Percentiles rank a stretch among this genome's conserved stretches.
These are phyloP conservation scores for Starmerella tilneyi DNA, from an alignment of 805 yeast species.

Conservation along the genomic window DNA sequence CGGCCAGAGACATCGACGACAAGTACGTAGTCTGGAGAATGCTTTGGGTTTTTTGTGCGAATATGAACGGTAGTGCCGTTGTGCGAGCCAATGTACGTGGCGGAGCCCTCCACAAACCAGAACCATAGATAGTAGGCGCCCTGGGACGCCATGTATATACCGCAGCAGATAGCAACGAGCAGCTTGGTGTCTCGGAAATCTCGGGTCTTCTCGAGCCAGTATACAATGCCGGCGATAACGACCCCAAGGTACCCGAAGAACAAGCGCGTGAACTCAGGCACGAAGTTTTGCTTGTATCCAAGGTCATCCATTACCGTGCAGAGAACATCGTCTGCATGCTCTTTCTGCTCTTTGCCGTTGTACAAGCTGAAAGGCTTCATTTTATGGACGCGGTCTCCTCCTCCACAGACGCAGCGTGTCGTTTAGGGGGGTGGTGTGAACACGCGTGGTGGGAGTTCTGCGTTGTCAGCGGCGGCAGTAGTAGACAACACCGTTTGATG, in stretches of 20 bases:
- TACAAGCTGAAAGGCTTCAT: slow-evolving; percentile 18
- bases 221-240: slow-evolving; percentile 17
- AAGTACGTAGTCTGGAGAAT: slow-evolving; percentile 10
- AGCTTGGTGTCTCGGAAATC: slow-evolving; percentile 15
- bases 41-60: slow-evolving; percentile 12
- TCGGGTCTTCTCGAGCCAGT: slow-evolving; percentile 18
- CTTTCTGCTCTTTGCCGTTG: slow-evolving; percentile 21
- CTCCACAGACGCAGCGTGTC: neutral
- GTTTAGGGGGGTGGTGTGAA: too few species aligned
- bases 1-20: neutral
- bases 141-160: slow-evolving; percentile 14
- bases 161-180: slow-evolving; percentile 16
- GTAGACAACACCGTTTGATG: neutral
- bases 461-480: neutral
- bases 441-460: too few species aligned
- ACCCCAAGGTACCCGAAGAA: slow-evolving; percentile 20
- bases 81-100: slow-evolving; percentile 20
- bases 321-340: slow-evolving; percentile 22
- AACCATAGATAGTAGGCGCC: slow-evolving; percentile 17
- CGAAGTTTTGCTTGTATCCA: slow-evolving; percentile 23
- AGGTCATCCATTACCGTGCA: slow-evolving; percentile 17
- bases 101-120: slow-evolving; percentile 16
- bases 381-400: too few species aligned
- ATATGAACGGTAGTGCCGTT: slow-evolving; percentile 16
- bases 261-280: slow-evolving; percentile 20